A percentile compares a stretch with the other conserved stretches of the same genome.
phyloP scores from a whole-genome alignment of 805 yeast genomes.

The Ogataea allantospora region DNA sequence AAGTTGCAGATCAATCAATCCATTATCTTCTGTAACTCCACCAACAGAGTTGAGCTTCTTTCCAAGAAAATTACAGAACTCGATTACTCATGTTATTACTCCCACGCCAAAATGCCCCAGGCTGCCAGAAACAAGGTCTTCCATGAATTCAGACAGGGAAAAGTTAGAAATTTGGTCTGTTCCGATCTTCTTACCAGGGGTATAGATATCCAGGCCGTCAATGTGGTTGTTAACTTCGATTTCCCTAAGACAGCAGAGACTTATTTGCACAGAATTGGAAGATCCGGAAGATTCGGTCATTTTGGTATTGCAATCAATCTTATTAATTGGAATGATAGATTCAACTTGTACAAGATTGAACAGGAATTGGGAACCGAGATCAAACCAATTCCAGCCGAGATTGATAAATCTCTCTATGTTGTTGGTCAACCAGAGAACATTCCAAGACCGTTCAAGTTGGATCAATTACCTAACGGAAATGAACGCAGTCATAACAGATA shows the following conservation, averaged over 20 bases:
- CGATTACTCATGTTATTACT: constrained; percentile 94
- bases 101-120: constrained; percentile 98
- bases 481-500: constrained; percentile 28
- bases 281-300: constrained; percentile 98
- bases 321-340: constrained; percentile 95
- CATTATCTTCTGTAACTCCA: constrained; percentile 94
- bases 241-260: constrained; percentile 99
- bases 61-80: constrained; percentile 95
- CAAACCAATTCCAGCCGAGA: constrained; percentile 92
- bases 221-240: constrained; percentile 96
- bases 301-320: constrained; percentile 96
- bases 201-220: constrained; percentile 98
- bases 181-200: constrained; percentile 96
- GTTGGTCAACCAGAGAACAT: constrained; percentile 72
- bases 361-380: constrained; percentile 97
- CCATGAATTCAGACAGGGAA: constrained; percentile 98
- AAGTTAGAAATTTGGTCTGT: constrained; percentile 94
- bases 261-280: constrained; percentile 96
- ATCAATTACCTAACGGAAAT: constrained; percentile 39
- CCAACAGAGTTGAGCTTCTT: constrained; percentile 90
- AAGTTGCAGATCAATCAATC: constrained; percentile 95
- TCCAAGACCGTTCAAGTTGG: constrained; percentile 87
- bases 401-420: constrained; percentile 86
- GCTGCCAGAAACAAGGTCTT: constrained; percentile 95
- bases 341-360: constrained; percentile 89